Base-by-base conservation (phyloP, 495 filamentous ascomycete genomes). In the Penicillium paxilli region DNA sequence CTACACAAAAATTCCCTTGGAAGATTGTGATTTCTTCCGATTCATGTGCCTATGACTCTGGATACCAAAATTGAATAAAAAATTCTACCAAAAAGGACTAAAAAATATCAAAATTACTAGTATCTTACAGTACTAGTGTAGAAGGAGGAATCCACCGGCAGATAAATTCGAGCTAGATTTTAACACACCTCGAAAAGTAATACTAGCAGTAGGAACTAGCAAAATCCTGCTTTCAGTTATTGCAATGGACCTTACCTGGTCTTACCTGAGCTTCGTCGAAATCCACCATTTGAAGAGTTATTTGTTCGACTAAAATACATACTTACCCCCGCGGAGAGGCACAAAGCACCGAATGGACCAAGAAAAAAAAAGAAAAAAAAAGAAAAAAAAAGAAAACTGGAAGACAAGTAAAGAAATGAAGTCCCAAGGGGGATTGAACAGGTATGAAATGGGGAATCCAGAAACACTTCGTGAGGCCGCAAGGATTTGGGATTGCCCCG, bases 161-260 rank as follows among this genome's bases (percentile, higher is more conserved):
- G n/a, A n/a, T n/a, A n/a, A n/a, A n/a, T n/a, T n/a, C n/a, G n/a
- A n/a, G n/a, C n/a, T n/a, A n/a, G n/a, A n/a, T n/a, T n/a, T n/a
- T n/a, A n/a, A n/a, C n/a, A n/a, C n/a, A n/a, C n/a, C n/a, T n/a
- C n/a, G n/a, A n/a, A n/a, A n/a, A n/a, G n/a, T n/a, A n/a, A n/a
- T n/a, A n/a, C n/a, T n/a, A n/a, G n/a, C n/a, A n/a, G n/a, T 54
- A 54, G 51, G 54, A 60, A 33, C 58, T 66, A 67, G 62, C 48
- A 64, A 65, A 52, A 63, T 62, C 56, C 59, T 72, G 66, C 59
- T 50, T 62, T 65, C 53, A 60, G 70, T 72, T 52, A 64, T 67
- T 66, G 60, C 54, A 57, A 56, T 67, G 68, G 59, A 63, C 67
- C 82, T 87, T 88, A 88, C 84, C 86, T 87, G 80, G 81, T 81